Evolutionary conservation across 495 filamentous ascomycete genomes (phyloP).

Genomic region (Evernia prunastri): DNA sequence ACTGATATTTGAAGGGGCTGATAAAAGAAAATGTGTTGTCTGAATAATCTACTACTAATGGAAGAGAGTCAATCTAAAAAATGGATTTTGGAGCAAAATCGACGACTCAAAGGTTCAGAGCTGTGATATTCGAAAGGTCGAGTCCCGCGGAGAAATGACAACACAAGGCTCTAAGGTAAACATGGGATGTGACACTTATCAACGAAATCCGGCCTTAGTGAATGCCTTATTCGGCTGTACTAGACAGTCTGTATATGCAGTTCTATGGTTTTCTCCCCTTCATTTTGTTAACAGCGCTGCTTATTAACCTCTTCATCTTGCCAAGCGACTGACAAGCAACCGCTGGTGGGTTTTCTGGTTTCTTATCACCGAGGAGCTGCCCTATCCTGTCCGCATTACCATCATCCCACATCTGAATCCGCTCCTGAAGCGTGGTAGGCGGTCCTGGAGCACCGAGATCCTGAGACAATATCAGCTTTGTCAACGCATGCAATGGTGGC

Average conservation of each 20-base stretch:
- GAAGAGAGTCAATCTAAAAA: not conserved
- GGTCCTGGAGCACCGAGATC: not conserved
- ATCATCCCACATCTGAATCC: not conserved
- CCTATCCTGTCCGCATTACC: not conserved
- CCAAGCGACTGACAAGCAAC: not conserved
- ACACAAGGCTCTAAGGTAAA: too few relatives aligned
- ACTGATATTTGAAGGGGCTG: too few relatives aligned
- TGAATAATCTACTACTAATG: not conserved
- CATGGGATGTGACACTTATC: too few relatives aligned
- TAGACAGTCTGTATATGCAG: too few relatives aligned
- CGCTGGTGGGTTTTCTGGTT: not conserved
- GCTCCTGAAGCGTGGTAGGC: not conserved
- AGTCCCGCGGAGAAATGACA: too few relatives aligned
- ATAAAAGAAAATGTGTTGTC: not conserved
- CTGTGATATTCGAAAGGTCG: not conserved
- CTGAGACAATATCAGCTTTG: not conserved
- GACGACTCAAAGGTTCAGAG: too few relatives aligned
- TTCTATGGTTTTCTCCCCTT: not conserved
- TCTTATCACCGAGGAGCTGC: not conserved
- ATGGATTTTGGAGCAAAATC: too few relatives aligned
- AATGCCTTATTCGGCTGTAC: too few relatives aligned
- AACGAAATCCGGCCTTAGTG: too few relatives aligned
- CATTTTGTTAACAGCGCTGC: not conserved
- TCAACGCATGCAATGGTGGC: not conserved
- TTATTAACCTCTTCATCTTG: not conserved